phyloP scores from a whole-genome alignment of 305 asterid species.

The Solanum chacoense region DNA sequence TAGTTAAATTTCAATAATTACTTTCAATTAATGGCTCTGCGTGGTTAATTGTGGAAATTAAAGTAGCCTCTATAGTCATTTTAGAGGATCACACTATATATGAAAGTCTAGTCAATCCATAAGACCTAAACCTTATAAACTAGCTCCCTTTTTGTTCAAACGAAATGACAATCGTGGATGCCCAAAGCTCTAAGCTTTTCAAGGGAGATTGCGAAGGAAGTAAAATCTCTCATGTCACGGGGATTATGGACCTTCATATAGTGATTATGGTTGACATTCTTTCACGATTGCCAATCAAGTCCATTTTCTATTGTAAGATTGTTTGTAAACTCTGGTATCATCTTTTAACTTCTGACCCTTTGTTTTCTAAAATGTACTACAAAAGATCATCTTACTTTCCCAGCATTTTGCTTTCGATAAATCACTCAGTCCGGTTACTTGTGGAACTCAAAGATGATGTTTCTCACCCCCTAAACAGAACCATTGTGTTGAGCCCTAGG shows the following conservation, averaged over 20 bases:
- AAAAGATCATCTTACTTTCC: background rate
- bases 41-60: no score
- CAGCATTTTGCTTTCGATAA: background rate
- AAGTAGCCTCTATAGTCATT: no score
- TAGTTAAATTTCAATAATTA: no score
- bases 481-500: background rate
- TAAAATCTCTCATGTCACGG: background rate
- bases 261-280: background rate
- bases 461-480: background rate
- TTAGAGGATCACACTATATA: no score
- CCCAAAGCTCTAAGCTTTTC: no score
- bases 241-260: background rate
- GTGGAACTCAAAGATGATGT: background rate
- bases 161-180: no score
- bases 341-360: background rate
- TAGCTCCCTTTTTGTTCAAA: no score
- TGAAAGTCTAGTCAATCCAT: no score
- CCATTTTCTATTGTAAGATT: background rate
- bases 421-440: background rate
- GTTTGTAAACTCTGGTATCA: background rate
- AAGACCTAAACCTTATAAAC: no score
- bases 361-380: no score
- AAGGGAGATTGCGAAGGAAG: no score
- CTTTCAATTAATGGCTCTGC: no score
- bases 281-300: background rate